Base-by-base conservation (phyloP, 495 filamentous ascomycete genomes). In the Corynascus novoguineensis region DNA sequence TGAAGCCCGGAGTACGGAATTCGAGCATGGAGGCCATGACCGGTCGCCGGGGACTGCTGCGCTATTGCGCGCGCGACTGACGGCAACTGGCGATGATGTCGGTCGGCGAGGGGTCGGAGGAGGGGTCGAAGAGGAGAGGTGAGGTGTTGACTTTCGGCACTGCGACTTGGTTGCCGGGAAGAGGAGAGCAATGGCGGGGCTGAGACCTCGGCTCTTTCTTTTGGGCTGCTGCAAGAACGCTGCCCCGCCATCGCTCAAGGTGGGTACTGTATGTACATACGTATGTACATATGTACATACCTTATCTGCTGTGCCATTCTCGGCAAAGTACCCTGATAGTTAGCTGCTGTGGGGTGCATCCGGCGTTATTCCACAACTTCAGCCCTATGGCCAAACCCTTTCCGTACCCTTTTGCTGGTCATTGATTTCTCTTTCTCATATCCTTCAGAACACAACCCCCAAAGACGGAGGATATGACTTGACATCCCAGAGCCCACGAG, bases 1-100 rank as follows among this genome's bases (percentile, higher is more conserved):
- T 93, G 81, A 83, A 96, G 71, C 92, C 92, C 61, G 88, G 81
- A 22, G 93, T 97, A 61, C 87, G 87, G 74, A 85, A 96, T 71
- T 96, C 89, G 60, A 97, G 85, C 92, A 97, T 96, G 19, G 70
- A 70, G 53, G 72, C 71, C 71, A 75, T 78, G 48, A 29, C 40
- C 11, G 28, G 32, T 34, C 28, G 25, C 40, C 29, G 41, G 28
- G 28, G 25, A 34, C 51, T 48, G 45, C 10, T 38, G 45, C 44
- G 44, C 45, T 29, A 24, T 1, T 38, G 32, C 45, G 21, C 44
- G 29, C 31, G 5, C 52, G 50, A 45, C 40, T 22, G 10, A 44
- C 21, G 21, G 40, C 19, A 44, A 44, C 50, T 29, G 37, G 37
- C 17, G 50, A 53, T 28, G 15, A 5, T n/a, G n/a, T n/a, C n/a